Evolutionary conservation across 768 basidiomycete species (phyloP).

Genomic region (Kockovaella imperatae): DNA sequence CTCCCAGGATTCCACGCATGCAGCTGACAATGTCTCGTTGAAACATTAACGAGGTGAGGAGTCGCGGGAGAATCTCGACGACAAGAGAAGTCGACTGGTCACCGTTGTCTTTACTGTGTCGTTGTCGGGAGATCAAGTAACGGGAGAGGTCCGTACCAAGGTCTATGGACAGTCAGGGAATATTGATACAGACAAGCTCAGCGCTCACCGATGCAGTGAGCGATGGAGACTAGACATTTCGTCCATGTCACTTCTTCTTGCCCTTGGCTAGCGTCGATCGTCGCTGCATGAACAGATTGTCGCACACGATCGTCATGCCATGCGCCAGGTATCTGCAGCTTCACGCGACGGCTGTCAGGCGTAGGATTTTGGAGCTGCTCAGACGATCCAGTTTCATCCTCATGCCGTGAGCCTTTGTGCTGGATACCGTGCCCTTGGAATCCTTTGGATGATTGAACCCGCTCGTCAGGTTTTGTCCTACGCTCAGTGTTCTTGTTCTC

Average conservation of each 20-base stretch:
- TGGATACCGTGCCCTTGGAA: too few relatives aligned
- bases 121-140: neutral
- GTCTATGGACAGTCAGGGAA: neutral
- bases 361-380: too few relatives aligned
- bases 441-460: too few relatives aligned
- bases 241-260: conserved; percentile 8
- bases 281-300: neutral
- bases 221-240: conserved; percentile 14
- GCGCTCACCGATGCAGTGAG: conserved; percentile 16
- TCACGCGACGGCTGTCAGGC: too few relatives aligned
- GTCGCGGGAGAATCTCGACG: conserved; percentile 2
- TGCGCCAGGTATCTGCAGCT: too few relatives aligned
- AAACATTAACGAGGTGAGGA: conserved; percentile 7
- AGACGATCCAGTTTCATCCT: too few relatives aligned
- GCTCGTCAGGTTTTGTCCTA: too few relatives aligned
- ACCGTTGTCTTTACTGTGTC: neutral
- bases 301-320: too few relatives aligned
- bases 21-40: conserved; percentile 7
- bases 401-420: too few relatives aligned
- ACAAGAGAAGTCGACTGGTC: conserved; percentile 1
- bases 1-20: conserved; percentile 8
- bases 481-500: too few relatives aligned
- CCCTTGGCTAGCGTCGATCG: neutral
- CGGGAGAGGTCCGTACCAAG: conserved; percentile 5
- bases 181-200: neutral